phyloP scores from a whole-genome alignment of 257 asterid genomes.

The Jacaranda mimosifolia region DNA sequence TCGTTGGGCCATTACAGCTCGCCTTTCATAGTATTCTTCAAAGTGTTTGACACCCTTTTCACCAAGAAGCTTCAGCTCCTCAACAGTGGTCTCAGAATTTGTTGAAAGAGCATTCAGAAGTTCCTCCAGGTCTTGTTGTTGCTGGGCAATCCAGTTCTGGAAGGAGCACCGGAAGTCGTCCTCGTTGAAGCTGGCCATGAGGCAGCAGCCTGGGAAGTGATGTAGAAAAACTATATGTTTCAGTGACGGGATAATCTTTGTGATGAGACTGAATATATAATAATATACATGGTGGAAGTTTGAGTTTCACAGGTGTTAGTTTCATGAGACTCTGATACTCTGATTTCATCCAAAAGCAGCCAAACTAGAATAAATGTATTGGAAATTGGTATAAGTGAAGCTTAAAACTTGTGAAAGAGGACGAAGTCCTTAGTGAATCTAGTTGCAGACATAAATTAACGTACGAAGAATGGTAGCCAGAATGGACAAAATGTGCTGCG shows the following conservation, averaged over 20 bases:
- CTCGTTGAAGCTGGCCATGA: constrained; percentile 28
- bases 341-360: not conserved
- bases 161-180: constrained; percentile 32
- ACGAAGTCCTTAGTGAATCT: not conserved
- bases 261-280: not conserved
- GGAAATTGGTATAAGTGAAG: constrained; percentile 1
- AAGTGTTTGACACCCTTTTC: constrained; percentile 48
- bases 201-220: not conserved
- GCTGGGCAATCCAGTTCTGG: constrained; percentile 48
- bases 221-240: not conserved
- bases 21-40: constrained; percentile 33
- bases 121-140: constrained; percentile 41
- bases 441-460: not conserved
- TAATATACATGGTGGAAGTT: not conserved
- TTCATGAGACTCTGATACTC: not conserved
- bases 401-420: not conserved
- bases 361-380: not conserved
- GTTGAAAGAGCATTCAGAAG: constrained; percentile 25
- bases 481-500: not conserved
- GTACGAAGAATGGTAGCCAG: not conserved
- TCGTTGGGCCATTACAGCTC: constrained; percentile 35
- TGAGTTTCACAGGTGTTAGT: not conserved
- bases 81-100: not conserved
- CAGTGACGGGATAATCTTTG: not conserved
- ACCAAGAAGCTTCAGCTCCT: constrained; percentile 21